Base-by-base conservation (phyloP, 2,329 filamentous ascomycete species). In the Botrytis squamosa region DNA sequence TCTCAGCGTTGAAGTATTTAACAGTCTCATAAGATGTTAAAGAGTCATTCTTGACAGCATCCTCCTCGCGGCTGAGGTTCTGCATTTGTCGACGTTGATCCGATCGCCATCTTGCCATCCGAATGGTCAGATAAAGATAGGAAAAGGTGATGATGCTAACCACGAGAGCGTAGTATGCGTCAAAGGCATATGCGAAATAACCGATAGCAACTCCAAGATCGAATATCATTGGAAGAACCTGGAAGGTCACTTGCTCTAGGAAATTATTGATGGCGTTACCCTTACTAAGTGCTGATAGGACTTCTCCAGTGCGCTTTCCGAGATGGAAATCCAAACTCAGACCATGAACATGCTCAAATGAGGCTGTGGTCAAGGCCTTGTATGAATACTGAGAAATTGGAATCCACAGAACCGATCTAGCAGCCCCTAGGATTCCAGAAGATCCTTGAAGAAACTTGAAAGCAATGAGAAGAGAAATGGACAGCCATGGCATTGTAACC, bases 11-110 rank as follows among this genome's bases (percentile, higher is more conserved):
- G 86, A 96, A 96, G 80, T 95, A 95, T 81, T 95, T 96, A 81
- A 95, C 93, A 2, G 93, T 95, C 84, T 99, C 96, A 82, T 98
- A 99, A n/a, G 94, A 97, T 75, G 96, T 94, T 85, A 99, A 96
- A 0, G 96, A 98, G 82, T 99, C 96, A 81, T 98, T 98, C 84
- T 98, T 98, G 78, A 98, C 94, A 10, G 96, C 96, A 83, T 98
- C 95, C 83, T 98, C 94, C 83, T 98, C 94, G 76, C 96, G 89
- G 78, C 96, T 94, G 22, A 94, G 93, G 81, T 98, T 98, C 69
- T 95, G 95, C 92, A 98, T 98, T 80, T 95, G 90, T 75, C 96
- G 89, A 79, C 96, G 90, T 79, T 97, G 93, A 79, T 97, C 93
- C 10, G 95, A 93, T 78, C 96, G 89, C 85, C 94, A 97, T 75